A percentile compares a stretch with the other conserved stretches of the same genome.
phyloP scores from a whole-genome alignment of 2,329 filamentous ascomycete species.

The Periconia digitata region DNA sequence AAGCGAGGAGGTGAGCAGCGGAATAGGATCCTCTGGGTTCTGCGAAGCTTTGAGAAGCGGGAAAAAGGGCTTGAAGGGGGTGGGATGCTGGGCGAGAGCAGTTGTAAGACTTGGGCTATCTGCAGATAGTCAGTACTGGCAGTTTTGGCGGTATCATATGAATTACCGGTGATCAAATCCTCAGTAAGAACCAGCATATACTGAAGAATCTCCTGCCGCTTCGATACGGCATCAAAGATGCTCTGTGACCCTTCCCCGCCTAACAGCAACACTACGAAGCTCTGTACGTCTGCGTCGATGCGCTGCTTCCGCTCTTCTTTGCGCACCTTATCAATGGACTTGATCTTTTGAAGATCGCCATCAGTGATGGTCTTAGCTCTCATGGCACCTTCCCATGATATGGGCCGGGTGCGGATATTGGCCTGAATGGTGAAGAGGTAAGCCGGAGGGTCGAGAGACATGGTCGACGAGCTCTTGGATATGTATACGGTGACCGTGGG shows the following conservation, averaged over 20 bases:
- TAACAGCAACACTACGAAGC: conserved; percentile 78
- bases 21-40: conserved; percentile 83
- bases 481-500: neutral
- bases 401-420: conserved; percentile 93
- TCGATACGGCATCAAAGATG: conserved; percentile 78
- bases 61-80: conserved; percentile 75
- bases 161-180: conserved; percentile 80
- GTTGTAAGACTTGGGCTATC: conserved; percentile 78
- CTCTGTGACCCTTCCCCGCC: conserved; percentile 67
- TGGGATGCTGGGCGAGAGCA: conserved; percentile 71
- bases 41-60: conserved; percentile 81
- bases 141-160: neutral
- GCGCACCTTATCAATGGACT: conserved; percentile 92
- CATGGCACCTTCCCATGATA: conserved; percentile 96
- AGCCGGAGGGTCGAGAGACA: conserved; percentile 90
- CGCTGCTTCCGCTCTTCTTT: conserved; percentile 85
- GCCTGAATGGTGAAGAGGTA: conserved; percentile 88
- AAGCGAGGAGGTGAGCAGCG: conserved; percentile 85
- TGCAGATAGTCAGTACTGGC: conserved; percentile 44
- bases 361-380: conserved; percentile 92
- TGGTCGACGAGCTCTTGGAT: conserved; percentile 42
- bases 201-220: conserved; percentile 87
- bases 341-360: conserved; percentile 91
- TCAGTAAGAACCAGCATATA: conserved; percentile 89
- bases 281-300: conserved; percentile 76